Base-by-base conservation (phyloP, 202 grass and related monocot species). In the Musa balbisiana region DNA sequence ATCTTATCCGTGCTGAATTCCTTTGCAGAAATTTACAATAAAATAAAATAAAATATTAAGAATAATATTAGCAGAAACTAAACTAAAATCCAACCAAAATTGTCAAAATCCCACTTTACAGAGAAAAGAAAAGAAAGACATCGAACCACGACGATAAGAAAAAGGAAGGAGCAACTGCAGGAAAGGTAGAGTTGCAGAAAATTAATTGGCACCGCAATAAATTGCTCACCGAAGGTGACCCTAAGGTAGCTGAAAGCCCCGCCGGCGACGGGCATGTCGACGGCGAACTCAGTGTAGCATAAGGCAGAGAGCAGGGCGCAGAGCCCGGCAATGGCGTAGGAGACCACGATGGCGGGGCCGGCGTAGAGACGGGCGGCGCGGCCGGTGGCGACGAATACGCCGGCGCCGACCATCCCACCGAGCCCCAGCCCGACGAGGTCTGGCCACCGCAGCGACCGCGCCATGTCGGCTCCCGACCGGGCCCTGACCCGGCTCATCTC, bases 211-310 rank as follows among this genome's bases (percentile, higher is more conserved):
- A 26, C 23, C 14, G 12, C 10, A 60, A 3, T n/a, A 60, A 8
- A 33, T 68, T 43, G 13, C 87, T 85, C 72, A 98, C 91, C 91
- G 75, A 99, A 99, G 55, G 95, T 99, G 60, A 99, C 95, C 78
- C 95, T 86, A 75, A 99, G 91, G 72, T 96, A 96, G 87, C 93
- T 96, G 80, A 96, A 96, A 17, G 93, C 93, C 25, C 93, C 93
- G 55, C 93, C 95, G 33, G 95, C 95, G 78, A 99, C 87, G 29
- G 95, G 91, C 91, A 99, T 88, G 89, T 94, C 85, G 52, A 99
- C 95, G 2, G 95, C 91, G 75, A 99, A 99, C 74, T 99, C 95
- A 13, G 95, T 99, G 79, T 99, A 99, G 83, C 95, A 99, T 79
- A 99, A 99, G 53, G 95, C 89, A 16, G 95, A 99, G 19, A 99